Percentiles rank a stretch among this genome's conserved stretches.
Evolutionary conservation across 306 rosid genomes (phyloP).

Genomic region (Cicer chorassanicum): DNA sequence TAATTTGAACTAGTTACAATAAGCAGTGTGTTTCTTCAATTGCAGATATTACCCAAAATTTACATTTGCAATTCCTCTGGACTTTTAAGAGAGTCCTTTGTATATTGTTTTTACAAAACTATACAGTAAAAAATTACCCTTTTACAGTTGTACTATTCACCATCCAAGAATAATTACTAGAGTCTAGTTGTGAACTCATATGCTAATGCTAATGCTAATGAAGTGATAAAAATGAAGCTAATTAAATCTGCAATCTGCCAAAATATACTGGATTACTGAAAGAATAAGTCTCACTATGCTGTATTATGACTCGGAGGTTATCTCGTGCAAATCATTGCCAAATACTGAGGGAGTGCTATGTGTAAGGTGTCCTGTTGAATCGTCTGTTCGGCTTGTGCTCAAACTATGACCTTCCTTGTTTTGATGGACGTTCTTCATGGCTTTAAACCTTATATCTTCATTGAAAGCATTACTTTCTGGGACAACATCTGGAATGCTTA

Average conservation of each 20-base stretch:
- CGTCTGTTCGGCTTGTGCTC: constrained; percentile 43
- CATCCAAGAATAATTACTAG: not conserved
- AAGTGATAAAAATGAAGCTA: constrained; percentile 15
- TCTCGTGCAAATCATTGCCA: constrained; percentile 35
- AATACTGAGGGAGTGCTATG: constrained; percentile 33
- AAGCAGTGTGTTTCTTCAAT: not conserved
- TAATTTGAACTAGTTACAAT: not conserved
- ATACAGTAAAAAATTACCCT: not conserved
- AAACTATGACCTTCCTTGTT: constrained; percentile 44
- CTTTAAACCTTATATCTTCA: constrained; percentile 53
- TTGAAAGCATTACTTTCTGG: constrained; percentile 36
- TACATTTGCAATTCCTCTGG: not conserved
- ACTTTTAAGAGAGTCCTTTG: not conserved
- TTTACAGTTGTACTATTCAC: not conserved
- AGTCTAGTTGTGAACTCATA: not conserved
- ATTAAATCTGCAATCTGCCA: constrained; percentile 15
- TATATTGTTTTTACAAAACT: not conserved
- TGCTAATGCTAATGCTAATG: not conserved
- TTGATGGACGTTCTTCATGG: constrained; percentile 49
- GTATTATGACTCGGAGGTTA: constrained; percentile 26
- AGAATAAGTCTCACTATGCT: not conserved
- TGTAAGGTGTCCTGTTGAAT: constrained; percentile 27
- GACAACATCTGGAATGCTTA: constrained; percentile 46
- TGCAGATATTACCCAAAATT: not conserved
- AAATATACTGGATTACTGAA: constrained; percentile 8